phyloP scores from a whole-genome alignment of 1,284 basidiomycete species.

The Anthracocystis setariae region DNA sequence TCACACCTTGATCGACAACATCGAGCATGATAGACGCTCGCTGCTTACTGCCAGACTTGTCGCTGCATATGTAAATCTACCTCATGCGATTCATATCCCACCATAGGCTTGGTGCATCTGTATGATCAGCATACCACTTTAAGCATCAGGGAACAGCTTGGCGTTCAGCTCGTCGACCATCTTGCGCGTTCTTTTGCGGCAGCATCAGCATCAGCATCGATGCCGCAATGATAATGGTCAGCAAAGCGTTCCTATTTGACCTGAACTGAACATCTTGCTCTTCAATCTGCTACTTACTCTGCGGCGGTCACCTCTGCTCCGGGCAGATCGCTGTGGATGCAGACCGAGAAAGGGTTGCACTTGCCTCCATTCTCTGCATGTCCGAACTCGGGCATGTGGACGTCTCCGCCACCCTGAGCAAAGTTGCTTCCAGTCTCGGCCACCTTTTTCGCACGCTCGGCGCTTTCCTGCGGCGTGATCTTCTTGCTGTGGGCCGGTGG shows the following conservation, averaged over 20 bases:
- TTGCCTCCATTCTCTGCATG: constrained; percentile 15
- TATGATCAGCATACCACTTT: not conserved
- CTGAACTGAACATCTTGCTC: not conserved
- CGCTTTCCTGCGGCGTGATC: constrained; percentile 32
- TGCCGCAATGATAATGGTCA: too few relatives aligned
- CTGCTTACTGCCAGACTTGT: not conserved
- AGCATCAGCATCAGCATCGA: not conserved
- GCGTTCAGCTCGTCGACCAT: constrained; percentile 28
- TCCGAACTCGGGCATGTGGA: constrained; percentile 24
- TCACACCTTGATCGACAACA: too few relatives aligned
- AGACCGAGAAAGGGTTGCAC: constrained; percentile 36
- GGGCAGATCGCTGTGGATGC: constrained; percentile 34
- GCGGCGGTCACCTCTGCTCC: constrained; percentile 19
- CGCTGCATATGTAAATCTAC: not conserved
- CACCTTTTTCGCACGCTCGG: constrained; percentile 28
- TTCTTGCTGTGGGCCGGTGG: constrained; percentile 36
- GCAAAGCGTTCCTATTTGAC: not conserved
- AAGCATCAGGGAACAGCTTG: constrained; percentile 25
- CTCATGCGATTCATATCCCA: too few relatives aligned
- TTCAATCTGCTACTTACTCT: constrained; percentile 10
- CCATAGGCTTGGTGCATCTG: too few relatives aligned
- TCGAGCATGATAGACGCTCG: too few relatives aligned
- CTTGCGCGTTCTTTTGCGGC: constrained; percentile 14
- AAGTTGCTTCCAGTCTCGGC: constrained; percentile 24
- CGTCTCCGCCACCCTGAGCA: constrained; percentile 26